Percentiles rank a stretch among this genome's conserved stretches.
These are phyloP conservation scores for Backusella macrospora DNA, from an alignment of 192 early-diverging fungal genomes.

Conservation along the genomic window DNA sequence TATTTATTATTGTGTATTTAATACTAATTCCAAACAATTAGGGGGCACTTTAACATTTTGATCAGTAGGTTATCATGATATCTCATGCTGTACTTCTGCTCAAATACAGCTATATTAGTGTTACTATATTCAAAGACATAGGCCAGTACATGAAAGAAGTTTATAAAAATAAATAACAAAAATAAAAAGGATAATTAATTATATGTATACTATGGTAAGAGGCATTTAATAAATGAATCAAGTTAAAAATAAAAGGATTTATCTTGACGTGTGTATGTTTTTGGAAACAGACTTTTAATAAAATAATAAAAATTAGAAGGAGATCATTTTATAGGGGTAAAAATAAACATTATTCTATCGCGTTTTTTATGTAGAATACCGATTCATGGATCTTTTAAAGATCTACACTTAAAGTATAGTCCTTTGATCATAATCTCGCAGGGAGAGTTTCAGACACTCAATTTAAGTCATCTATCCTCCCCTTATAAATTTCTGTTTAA, in stretches of 20 bases:
- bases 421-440: neutral
- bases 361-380: slow-evolving; percentile 1
- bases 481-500: slow-evolving; percentile 4
- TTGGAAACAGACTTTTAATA: neutral
- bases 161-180: neutral
- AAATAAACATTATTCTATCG: neutral
- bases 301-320: neutral
- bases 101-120: neutral
- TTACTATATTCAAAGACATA: neutral
- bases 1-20: neutral
- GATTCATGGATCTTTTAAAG: slow-evolving; percentile 4
- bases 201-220: neutral
- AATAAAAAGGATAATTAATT: neutral
- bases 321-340: neutral
- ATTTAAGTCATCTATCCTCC: neutral
- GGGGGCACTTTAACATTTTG: neutral
- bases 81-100: neutral
- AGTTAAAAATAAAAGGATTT: neutral
- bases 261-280: neutral
- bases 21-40: neutral
- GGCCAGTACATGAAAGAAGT: neutral
- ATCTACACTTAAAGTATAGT: neutral
- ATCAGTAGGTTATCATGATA: neutral
- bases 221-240: neutral
- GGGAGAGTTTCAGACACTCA: neutral